Base-by-base conservation (phyloP, 2,329 filamentous ascomycete species). In the Aspergillus uvarum region DNA sequence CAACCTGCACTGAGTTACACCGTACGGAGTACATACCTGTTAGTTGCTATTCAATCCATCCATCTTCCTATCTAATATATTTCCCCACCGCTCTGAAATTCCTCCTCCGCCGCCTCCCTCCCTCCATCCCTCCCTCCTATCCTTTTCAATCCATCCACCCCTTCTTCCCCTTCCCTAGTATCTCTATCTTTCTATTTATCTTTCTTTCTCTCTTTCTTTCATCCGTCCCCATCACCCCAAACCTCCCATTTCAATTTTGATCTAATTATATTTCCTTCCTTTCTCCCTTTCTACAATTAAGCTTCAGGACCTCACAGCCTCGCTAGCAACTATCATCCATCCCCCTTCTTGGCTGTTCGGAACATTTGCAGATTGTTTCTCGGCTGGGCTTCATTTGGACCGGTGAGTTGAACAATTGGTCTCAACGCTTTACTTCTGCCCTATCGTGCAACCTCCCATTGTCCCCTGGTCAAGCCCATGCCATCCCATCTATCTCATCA, bases 31-130 rank as follows among this genome's bases (percentile, higher is more conserved):
- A 44, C 16, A 16, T 19, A 44, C 16, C 16, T 44, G 6, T 6
- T 16, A 44, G 6, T 19, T 16, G 8, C 14, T 16, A 44, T 44
- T n/a, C 12, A 6, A 16, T 56, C 42, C 35, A 44, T 53, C 57
- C 51, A 47, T 53, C 24, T 31, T 47, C 44, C 51, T 31, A 31
- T 47, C 32, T 47, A 8, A 29, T 29, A 44, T 53, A 44, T 53
- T 56, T n/a, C 56, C 47, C 47, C 50, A 59, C 56, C 49, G 52
- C 44, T 51, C 32, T 56, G 22, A n/a, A 54, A 31, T 57, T 51
- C 35, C 47, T 59, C 47, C 49, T 32, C 16, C 48, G 49, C 47
- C 55, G 38, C 52, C 21, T 53, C n/a, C 22, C n/a, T 22, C 12
- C 38, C n/a, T n/a, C n/a, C n/a, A n/a, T n/a, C n/a, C n/a, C n/a